Percentiles rank a stretch among this genome's conserved stretches.
Conservation (phyloP, 2,329 filamentous ascomycete genomes). For the Aspergillus persii region DNA sequence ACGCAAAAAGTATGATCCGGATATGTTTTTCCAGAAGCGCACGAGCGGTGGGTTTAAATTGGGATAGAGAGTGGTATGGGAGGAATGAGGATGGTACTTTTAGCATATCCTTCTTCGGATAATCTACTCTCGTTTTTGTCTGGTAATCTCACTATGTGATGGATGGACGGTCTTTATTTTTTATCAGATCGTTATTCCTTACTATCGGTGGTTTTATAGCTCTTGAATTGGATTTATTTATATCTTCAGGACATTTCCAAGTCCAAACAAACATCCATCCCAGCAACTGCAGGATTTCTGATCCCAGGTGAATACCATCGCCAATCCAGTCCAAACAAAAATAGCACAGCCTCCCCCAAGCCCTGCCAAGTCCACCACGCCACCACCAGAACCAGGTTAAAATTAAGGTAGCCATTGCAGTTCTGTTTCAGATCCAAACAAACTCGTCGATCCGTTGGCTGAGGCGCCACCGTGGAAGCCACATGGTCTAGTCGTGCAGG, state of each 20-base stretch:
- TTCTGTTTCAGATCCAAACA: conserved; percentile 18
- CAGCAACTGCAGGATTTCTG: neutral
- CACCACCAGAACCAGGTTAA: too few species aligned
- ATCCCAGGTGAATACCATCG: too few species aligned
- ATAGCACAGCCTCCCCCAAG: neutral
- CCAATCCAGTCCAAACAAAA: too few species aligned
- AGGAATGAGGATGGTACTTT: too few species aligned
- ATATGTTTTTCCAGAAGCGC: conserved; percentile 40
- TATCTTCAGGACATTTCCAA: too few species aligned
- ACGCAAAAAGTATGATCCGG: conserved; percentile 39
- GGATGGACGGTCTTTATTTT: neutral
- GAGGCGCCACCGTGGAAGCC: conserved; percentile 16
- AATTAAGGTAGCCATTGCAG: too few species aligned
- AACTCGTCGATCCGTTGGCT: conserved; percentile 26
- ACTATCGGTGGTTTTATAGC: too few species aligned
- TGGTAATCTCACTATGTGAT: too few species aligned
- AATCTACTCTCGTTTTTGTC: neutral
- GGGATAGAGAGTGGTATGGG: neutral
- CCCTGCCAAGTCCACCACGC: neutral
- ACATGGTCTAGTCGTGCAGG: conserved; percentile 18
- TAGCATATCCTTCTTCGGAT: too few species aligned
- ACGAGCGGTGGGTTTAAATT: conserved; percentile 43
- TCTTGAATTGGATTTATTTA: too few species aligned
- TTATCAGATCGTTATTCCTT: too few species aligned
- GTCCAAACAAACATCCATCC: neutral